These are phyloP conservation scores for Halophytophthora polymorphica DNA, from an alignment of 352 stramenopile species.

Conservation along the genomic window DNA sequence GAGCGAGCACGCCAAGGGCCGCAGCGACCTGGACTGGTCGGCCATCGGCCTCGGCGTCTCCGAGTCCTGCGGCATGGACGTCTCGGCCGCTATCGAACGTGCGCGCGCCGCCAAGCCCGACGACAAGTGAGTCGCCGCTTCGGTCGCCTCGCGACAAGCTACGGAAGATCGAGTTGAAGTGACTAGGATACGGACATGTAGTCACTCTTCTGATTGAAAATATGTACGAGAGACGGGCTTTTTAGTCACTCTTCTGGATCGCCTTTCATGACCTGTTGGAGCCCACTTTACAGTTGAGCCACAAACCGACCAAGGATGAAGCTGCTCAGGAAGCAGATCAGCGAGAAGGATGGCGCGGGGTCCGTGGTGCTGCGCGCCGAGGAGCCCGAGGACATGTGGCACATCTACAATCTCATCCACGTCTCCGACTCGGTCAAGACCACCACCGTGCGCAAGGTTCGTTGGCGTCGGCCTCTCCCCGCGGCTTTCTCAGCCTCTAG, in stretches of 20 bases:
- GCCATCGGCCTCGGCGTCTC: conserved; percentile 61
- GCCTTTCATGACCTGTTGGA: no score
- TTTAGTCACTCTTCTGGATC: no score
- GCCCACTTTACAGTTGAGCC: background rate
- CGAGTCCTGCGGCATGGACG: conserved; percentile 59
- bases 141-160: background rate
- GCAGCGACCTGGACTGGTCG: conserved; percentile 72
- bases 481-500: background rate
- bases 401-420: conserved; percentile 98
- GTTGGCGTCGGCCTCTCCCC: background rate
- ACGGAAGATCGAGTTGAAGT: no score
- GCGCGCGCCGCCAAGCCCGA: conserved; percentile 19
- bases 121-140: conserved; percentile 6
- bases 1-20: conserved; percentile 52
- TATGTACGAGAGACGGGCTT: no score
- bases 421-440: conserved; percentile 93
- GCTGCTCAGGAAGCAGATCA: conserved; percentile 91
- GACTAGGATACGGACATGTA: no score
- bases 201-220: no score
- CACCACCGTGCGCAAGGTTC: conserved; percentile 96
- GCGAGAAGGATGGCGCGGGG: conserved; percentile 93
- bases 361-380: conserved; percentile 92
- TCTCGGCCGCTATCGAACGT: conserved; percentile 33
- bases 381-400: conserved; percentile 98
- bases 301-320: conserved; percentile 69